Conservation (phyloP, 192 early-diverging fungal genomes). For the Podila epicladia region DNA sequence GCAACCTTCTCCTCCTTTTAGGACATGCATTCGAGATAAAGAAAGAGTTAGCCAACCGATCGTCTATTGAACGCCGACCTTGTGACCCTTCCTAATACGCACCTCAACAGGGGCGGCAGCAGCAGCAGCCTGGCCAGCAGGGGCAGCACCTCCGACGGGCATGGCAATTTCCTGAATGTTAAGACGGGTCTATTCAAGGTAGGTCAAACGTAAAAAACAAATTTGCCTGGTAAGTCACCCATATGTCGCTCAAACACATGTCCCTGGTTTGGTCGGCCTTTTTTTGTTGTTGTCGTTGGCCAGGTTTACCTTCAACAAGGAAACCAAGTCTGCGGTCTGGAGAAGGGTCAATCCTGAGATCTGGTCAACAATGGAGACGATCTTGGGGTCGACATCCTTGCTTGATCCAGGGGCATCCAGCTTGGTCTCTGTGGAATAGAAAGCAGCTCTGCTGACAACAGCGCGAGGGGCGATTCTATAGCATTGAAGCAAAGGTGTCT, state of each 20-base stretch:
- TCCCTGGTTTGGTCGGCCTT: neutral
- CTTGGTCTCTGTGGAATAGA: slow-evolving; percentile 50
- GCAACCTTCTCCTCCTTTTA: slow-evolving; percentile 82
- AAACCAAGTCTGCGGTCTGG: slow-evolving; percentile 92
- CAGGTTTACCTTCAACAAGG: slow-evolving; percentile 81
- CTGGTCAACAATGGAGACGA: slow-evolving; percentile 87
- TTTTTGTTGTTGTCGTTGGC: neutral
- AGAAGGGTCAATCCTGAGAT: slow-evolving; percentile 92
- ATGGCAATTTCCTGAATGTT: slow-evolving; percentile 95
- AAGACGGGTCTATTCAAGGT: slow-evolving; percentile 68
- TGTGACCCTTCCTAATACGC: neutral
- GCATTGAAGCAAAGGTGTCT: neutral
- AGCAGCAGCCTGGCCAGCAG: slow-evolving; percentile 67
- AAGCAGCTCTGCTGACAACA: slow-evolving; percentile 46
- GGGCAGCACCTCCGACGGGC: slow-evolving; percentile 76
- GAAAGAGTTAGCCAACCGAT: neutral
- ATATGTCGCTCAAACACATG: slow-evolving; percentile 13
- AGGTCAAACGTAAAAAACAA: neutral
- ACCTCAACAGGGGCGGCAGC: slow-evolving; percentile 75
- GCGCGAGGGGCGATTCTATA: slow-evolving; percentile 43
- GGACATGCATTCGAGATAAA: neutral
- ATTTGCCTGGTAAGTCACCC: too few species aligned
- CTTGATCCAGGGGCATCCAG: slow-evolving; percentile 71
- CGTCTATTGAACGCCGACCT: neutral
- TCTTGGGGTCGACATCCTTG: slow-evolving; percentile 70